A percentile compares a stretch with the other conserved stretches of the same genome.
These are phyloP conservation scores for Escallonia herrerae DNA, from an alignment of 129 eudicot genomes.

Conservation along the genomic window DNA sequence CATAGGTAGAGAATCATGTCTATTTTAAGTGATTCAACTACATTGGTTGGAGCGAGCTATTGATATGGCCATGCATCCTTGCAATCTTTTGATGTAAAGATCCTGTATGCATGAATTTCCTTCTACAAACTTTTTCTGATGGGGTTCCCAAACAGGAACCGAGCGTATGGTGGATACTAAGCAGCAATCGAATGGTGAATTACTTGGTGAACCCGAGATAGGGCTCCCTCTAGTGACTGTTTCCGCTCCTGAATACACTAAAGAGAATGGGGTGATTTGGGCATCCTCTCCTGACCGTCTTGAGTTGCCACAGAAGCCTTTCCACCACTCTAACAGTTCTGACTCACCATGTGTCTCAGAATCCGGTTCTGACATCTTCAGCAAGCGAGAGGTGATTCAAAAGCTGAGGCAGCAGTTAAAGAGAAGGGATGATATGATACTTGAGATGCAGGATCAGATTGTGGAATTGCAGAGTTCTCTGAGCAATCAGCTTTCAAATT, in stretches of 20 bases:
- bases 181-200: conserved; percentile 44
- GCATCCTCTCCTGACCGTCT: conserved; percentile 79
- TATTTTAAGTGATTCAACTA: too few relatives aligned
- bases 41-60: not conserved
- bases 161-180: conserved; percentile 35
- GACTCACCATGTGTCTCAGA: conserved; percentile 92
- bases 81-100: too few relatives aligned
- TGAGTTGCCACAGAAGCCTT: conserved; percentile 80
- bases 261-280: conserved; percentile 78
- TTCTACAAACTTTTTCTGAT: not conserved
- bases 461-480: conserved; percentile 65
- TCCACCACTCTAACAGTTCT: conserved; percentile 72
- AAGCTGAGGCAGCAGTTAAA: conserved; percentile 84
- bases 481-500: conserved; percentile 58
- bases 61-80: not conserved
- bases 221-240: conserved; percentile 70
- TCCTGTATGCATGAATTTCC: not conserved
- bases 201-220: conserved; percentile 43
- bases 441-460: conserved; percentile 96
- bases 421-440: conserved; percentile 81
- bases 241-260: conserved; percentile 49
- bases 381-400: conserved; percentile 87
- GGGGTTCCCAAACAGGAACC: conserved; percentile 38
- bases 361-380: conserved; percentile 85
- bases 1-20: too few relatives aligned